Evolutionary conservation across 805 yeast genomes (phyloP).

Genomic region (Zygosaccharomyces kombuchaensis): DNA sequence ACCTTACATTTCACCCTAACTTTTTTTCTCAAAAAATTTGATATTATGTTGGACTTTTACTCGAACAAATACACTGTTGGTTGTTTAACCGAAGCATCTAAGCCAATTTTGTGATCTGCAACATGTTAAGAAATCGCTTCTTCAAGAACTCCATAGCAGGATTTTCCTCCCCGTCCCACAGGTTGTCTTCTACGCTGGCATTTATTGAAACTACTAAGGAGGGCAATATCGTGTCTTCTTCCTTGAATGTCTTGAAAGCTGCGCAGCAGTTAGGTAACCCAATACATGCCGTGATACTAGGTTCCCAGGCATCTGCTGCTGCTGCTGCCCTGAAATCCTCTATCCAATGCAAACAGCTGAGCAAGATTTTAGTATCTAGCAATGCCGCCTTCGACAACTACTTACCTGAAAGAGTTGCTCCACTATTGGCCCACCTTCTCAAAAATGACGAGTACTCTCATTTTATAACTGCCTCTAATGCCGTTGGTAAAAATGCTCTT

Average conservation of each 20-base stretch:
- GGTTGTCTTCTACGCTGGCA: constrained; percentile 64
- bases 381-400: constrained; percentile 59
- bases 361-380: constrained; percentile 52
- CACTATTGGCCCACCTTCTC: constrained; percentile 48
- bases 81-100: not conserved
- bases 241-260: constrained; percentile 71
- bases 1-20: not conserved
- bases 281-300: constrained; percentile 72
- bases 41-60: not conserved
- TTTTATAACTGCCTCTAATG: constrained; percentile 75
- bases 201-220: constrained; percentile 60
- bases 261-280: constrained; percentile 74
- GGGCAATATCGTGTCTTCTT: constrained; percentile 55
- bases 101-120: constrained; percentile 1
- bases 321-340: constrained; percentile 35
- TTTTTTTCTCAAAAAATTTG: not conserved
- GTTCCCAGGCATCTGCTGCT: constrained; percentile 52
- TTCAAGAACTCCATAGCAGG: constrained; percentile 4
- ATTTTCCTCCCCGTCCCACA: constrained; percentile 2
- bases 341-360: constrained; percentile 31
- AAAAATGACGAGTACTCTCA: constrained; percentile 45
- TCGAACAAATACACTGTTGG: not conserved
- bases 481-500: constrained; percentile 79
- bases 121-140: constrained; percentile 8
- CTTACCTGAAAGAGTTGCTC: constrained; percentile 77